Evolutionary conservation across 805 yeast genomes (phyloP), one percentile per base, ranked within the genome.

Genomic region (Sungouiozyma ichnusensis): DNA sequence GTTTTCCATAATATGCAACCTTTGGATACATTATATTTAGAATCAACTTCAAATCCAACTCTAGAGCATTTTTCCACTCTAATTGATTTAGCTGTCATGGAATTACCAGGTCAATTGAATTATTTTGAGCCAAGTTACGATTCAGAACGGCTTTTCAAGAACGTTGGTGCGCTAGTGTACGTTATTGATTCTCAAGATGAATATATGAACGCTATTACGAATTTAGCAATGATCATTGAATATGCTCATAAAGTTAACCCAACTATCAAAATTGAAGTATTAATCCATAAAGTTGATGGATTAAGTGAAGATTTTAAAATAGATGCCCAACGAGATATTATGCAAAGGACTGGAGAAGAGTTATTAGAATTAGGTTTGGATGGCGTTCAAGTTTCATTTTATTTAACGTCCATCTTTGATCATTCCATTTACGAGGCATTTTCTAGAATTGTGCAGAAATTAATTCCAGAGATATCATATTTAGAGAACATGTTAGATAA

Each of bases 1-100:
- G 94, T 92, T 2, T 92, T 92, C 63, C 95, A 90, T 61, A 84
- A 85, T 57, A 86, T 92, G 94, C 95, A 85, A 57, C 97, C 98
- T 1, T 68, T 87, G 46, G 97, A 90, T 55, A 88, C 97, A 0
- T 63, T 90, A 37, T 90, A 90, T 55, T 65, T 92, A 42, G 97
- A 90, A 52, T 78, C 88, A 40, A 90, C 98, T 0, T 75, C 94
- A 2, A 83, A 80, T 54, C 96, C 96, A 3, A 83, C 94, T 3
- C 73, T 82, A 13, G 95, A 87, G 53, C 83, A 76, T 54, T 84
- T 87, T 57, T 74, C 79, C 38, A 85, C 96, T 8, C 68, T 90
- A 40, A 85, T 88, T 34, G 92, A 88, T 58, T 66, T 90, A 36
- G 80, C 86, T 2, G 88, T 90, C 15, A 85, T 87, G 82, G 98